These are phyloP conservation scores for Aspergillus brunneoviolaceus DNA, from an alignment of 2,329 filamentous ascomycete genomes.

Conservation along the genomic window DNA sequence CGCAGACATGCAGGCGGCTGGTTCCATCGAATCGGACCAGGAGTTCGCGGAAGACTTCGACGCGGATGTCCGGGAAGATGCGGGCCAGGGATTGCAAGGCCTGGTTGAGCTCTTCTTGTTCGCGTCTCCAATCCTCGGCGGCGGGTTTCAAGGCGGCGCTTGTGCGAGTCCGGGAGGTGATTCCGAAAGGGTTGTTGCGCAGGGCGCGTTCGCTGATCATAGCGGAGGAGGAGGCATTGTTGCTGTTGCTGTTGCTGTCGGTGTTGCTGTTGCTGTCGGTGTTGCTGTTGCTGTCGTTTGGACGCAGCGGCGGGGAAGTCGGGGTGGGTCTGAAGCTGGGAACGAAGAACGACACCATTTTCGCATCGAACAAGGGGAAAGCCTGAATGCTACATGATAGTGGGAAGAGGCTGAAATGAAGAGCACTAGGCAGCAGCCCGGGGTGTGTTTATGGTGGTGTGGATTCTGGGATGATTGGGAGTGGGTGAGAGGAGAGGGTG, in stretches of 20 bases:
- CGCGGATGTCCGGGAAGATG: conserved; percentile 48
- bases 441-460: neutral
- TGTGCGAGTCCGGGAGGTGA: conserved; percentile 28
- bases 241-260: conserved; percentile 14
- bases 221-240: conserved; percentile 24
- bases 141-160: conserved; percentile 18
- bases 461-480: neutral
- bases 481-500: too few species aligned
- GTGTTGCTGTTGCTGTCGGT: conserved; percentile 15
- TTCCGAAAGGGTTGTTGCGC: conserved; percentile 46
- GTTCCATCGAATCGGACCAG: conserved; percentile 47
- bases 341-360: conserved; percentile 41
- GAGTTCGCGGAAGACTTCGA: conserved; percentile 50
- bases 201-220: conserved; percentile 44
- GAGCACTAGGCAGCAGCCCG: neutral
- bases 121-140: conserved; percentile 33
- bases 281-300: conserved; percentile 16
- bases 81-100: conserved; percentile 42
- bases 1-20: conserved; percentile 48
- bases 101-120: conserved; percentile 43
- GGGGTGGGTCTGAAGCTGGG: conserved; percentile 36
- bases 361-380: conserved; percentile 19
- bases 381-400: conserved; percentile 34
- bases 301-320: conserved; percentile 29
- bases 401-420: neutral